These are phyloP conservation scores for Xylariales sp. DNA, from an alignment of 2,329 filamentous ascomycete species.

Conservation along the genomic window DNA sequence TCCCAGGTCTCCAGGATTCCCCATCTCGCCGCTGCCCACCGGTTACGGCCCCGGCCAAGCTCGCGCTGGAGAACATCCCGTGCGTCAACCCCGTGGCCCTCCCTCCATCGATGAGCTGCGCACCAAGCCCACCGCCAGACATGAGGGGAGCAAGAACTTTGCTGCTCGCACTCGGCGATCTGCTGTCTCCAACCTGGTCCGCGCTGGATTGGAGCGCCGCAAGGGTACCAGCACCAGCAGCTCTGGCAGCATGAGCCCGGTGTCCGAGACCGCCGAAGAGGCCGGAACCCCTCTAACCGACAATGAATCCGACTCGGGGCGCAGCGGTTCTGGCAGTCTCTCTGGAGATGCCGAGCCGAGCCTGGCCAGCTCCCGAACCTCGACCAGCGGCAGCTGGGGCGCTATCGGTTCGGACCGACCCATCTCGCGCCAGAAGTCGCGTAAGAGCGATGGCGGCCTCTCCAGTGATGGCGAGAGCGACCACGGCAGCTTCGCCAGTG, in stretches of 20 bases:
- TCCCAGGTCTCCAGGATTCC: slow-evolving; percentile 77
- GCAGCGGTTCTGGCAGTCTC: slow-evolving; percentile 74
- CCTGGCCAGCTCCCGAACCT: slow-evolving; percentile 70
- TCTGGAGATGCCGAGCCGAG: slow-evolving; percentile 67
- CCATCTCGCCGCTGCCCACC: slow-evolving; percentile 67
- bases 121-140: slow-evolving; percentile 83
- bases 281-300: slow-evolving; percentile 66
- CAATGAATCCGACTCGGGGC: slow-evolving; percentile 68
- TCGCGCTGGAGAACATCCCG: slow-evolving; percentile 89
- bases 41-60: slow-evolving; percentile 91
- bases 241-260: slow-evolving; percentile 78
- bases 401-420: slow-evolving; percentile 87
- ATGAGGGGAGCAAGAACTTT: slow-evolving; percentile 98
- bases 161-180: slow-evolving; percentile 86
- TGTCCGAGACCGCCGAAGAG: slow-evolving; percentile 72
- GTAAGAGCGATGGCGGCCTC: slow-evolving; percentile 59
- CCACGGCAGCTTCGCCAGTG: slow-evolving; percentile 61
- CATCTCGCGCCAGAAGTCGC: slow-evolving; percentile 62
- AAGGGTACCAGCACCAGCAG: slow-evolving; percentile 67
- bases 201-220: slow-evolving; percentile 84
- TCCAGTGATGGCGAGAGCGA: slow-evolving; percentile 54
- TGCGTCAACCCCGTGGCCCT: slow-evolving; percentile 88
- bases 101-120: slow-evolving; percentile 88
- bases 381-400: slow-evolving; percentile 66
- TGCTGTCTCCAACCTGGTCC: slow-evolving; percentile 86